Conservation (phyloP, 441 rosid species). For the Corymbia calophylla region DNA sequence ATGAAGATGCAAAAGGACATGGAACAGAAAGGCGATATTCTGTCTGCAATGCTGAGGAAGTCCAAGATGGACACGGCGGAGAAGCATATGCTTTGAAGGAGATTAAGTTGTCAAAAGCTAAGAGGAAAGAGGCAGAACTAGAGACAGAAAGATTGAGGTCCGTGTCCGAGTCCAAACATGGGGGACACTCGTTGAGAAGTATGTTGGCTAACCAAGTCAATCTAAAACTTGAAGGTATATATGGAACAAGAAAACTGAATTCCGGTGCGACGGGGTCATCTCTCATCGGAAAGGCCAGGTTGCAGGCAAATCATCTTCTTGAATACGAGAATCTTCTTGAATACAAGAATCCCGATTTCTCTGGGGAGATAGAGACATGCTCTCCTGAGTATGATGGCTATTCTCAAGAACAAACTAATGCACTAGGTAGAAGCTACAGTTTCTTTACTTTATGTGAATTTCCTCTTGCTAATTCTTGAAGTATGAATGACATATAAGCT, state of each 20-base stretch:
- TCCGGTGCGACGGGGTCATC: constrained; percentile 11
- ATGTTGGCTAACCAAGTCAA: constrained; percentile 50
- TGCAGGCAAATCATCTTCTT: constrained; percentile 17
- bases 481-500: neutral
- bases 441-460: neutral
- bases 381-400: constrained; percentile 29
- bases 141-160: constrained; percentile 54
- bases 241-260: constrained; percentile 9
- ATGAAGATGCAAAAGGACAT: constrained; percentile 49
- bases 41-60: constrained; percentile 76
- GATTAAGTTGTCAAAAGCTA: constrained; percentile 46
- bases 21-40: constrained; percentile 75
- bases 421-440: constrained; percentile 32
- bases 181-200: constrained; percentile 59
- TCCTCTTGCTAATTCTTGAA: neutral
- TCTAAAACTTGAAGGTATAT: constrained; percentile 23
- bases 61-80: constrained; percentile 56
- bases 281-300: constrained; percentile 21
- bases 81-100: constrained; percentile 66
- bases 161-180: constrained; percentile 46
- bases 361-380: constrained; percentile 22
- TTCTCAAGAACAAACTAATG: constrained; percentile 27
- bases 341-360: constrained; percentile 27
- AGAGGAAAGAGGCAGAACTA: constrained; percentile 59
- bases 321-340: constrained; percentile 29